Evolutionary conservation across 345 rosid species (phyloP), one percentile per base, ranked within the genome.

Genomic region (Bruguiera gymnorhiza): DNA sequence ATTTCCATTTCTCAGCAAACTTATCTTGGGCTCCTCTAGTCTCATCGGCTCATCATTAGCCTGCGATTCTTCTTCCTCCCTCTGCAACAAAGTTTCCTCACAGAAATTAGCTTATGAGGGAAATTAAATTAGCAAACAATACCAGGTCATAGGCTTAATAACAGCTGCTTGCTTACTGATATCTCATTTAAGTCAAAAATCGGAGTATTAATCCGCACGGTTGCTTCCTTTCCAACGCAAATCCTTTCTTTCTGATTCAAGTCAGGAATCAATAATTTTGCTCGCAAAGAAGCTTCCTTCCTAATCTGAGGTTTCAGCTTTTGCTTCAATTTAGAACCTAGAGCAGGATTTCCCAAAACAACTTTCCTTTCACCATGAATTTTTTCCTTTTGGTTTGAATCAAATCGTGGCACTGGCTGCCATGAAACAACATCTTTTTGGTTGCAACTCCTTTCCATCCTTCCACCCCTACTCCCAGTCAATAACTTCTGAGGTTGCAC

Each of bases 141-240:
- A 55, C 31, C 10, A 15, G 31, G 39, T 32, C 5, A 6, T 24
- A 39, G 24, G 31, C 48, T 31, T 60, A 7, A 70, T 65, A 27
- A 58, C 39, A 30, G 53, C 18, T 62, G 59, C 6, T 31, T 31
- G 51, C 72, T 69, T 86, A 94, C 97, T 90, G 92, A 91, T 60
- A 94, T 86, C 81, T 87, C 82, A 78, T 95, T 95, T 50, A 95
- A 83, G 86, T 95, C 99, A 69, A 94, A 91, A 71, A 77, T 63
- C 0, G 92, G 84, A 69, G 83, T 75, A 46, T 56, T 71, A 74
- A 75, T 74, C 54, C 21, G 68, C 37, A 62, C 60, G 3, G 66
- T 26, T 8, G 85, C 83, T 61, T 82, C 97, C 69, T 78, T 89
- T 62, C 80, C 82, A 19, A 69, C 58, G 31, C 53, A 63, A 56